These are phyloP conservation scores for Penicillium vulpinum DNA, from an alignment of 2,329 filamentous ascomycete species.

Conservation along the genomic window DNA sequence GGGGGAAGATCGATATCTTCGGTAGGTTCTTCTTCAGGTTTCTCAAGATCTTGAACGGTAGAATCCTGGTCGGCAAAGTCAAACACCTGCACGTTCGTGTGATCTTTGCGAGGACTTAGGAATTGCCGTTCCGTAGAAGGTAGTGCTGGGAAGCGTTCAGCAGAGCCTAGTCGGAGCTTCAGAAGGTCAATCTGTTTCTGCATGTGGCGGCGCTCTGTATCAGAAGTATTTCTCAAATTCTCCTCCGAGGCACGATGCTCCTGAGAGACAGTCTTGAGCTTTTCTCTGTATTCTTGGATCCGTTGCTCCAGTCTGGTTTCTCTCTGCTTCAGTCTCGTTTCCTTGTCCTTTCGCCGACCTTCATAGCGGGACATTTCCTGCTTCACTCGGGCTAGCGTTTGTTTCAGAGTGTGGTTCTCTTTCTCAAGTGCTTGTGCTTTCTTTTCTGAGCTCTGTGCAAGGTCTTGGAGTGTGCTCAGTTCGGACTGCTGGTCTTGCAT, in stretches of 20 bases:
- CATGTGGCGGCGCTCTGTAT: constrained; percentile 42
- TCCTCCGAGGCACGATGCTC: constrained; percentile 41
- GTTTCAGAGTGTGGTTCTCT: constrained; percentile 45
- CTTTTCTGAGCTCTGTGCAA: constrained; percentile 42
- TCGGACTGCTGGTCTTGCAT: constrained; percentile 35
- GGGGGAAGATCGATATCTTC: constrained; percentile 35
- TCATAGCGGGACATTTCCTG: constrained; percentile 46
- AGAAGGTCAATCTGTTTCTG: constrained; percentile 41
- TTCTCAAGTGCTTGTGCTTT: constrained; percentile 43
- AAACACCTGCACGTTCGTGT: constrained; percentile 30
- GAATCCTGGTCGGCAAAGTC: constrained; percentile 22
- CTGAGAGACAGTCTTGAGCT: constrained; percentile 36
- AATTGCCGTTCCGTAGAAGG: constrained; percentile 23
- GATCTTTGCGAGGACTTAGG: constrained; percentile 31
- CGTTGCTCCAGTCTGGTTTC: constrained; percentile 42
- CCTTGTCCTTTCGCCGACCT: constrained; percentile 44
- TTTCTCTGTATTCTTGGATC: constrained; percentile 44
- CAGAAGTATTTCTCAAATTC: constrained; percentile 33
- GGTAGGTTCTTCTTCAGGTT: constrained; percentile 26
- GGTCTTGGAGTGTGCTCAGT: constrained; percentile 35
- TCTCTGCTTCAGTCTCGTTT: constrained; percentile 43
- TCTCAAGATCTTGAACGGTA: constrained; percentile 21
- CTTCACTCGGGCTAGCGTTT: constrained; percentile 43
- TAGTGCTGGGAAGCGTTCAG: constrained; percentile 28
- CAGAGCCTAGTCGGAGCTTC: constrained; percentile 31